Percentiles rank a stretch among this genome's conserved stretches.
These are phyloP conservation scores for Spinacia oleracea DNA, from an alignment of 179 eudicot species.

Conservation along the genomic window DNA sequence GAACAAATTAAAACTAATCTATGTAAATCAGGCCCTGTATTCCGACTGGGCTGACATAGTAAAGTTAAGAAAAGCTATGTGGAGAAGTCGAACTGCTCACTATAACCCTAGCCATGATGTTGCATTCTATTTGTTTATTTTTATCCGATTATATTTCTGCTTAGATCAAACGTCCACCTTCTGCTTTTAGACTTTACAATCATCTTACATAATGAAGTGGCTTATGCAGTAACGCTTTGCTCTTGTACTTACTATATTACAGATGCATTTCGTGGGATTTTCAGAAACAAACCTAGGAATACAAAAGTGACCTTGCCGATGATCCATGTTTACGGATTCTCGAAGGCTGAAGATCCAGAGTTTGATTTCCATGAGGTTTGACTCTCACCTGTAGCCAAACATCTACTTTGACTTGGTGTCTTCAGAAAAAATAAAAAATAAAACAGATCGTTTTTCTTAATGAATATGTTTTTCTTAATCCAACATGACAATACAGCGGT, in stretches of 20 bases:
- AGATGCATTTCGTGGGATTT: constrained; percentile 81
- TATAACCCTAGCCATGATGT: neutral
- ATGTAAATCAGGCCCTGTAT: neutral
- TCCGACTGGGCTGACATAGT: neutral
- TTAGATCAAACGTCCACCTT: neutral
- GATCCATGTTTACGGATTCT: constrained; percentile 90
- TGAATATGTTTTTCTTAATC: too few relatives aligned
- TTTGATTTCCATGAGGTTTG: constrained; percentile 85
- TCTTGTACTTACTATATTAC: constrained; percentile 16
- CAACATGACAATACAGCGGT: constrained; percentile 48
- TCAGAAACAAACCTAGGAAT: constrained; percentile 33
- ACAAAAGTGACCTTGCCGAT: constrained; percentile 47
- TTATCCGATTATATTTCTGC: neutral
- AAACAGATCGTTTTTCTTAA: neutral
- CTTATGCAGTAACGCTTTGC: neutral
- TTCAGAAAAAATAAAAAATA: neutral
- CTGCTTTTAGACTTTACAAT: neutral
- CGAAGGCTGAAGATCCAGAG: constrained; percentile 91
- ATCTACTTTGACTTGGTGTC: neutral
- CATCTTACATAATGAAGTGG: neutral
- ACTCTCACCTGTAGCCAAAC: constrained; percentile 9
- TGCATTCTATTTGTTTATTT: neutral
- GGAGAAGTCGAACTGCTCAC: neutral
- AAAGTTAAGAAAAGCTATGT: neutral
- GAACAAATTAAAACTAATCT: neutral